Evolutionary conservation across 2,329 filamentous ascomycete species (phyloP), one percentile per base, ranked within the genome.

Genomic region (Pestalotiopsis sp.): DNA sequence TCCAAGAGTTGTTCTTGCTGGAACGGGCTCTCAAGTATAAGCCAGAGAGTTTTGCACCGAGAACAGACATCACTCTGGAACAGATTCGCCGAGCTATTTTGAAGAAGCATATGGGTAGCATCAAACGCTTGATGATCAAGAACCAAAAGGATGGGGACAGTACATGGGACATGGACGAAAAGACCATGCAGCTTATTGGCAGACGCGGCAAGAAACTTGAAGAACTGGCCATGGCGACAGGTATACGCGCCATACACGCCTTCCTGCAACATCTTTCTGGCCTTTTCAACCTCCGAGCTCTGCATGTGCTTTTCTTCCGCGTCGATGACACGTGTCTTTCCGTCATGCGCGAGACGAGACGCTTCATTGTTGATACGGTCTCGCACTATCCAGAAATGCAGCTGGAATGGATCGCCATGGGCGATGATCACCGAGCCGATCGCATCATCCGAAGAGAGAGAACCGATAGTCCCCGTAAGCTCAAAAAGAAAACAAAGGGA

Each of bases 1-100:
- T 91, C 1, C 81, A 85, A n/a, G 86, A 90, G 69, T 77, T 92
- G 1, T 87, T 88, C 70, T 75, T 92, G 71, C 76, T 90, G 35
- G 88, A 91, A 75, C 80, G 86, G 38, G 81, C 79, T 5, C 65
- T 74, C 20, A 86, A 86, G 71, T 79, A 84, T 66, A 84, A 85
- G 66, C 83, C 86, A 0, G 85, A 87, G 71, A 84, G 83, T 68
- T 84, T 88, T 64, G 83, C 85, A 1, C 80, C 83, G 5, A 84
- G 81, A 66, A 84, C 85, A 0, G 81, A 78, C 1, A 81, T 84
- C 1, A 83, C 79, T 0, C 87, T 89, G 9, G 83, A 86, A n/a
- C 83, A 89, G 65, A 91, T 92, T 66, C 83, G 87, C 3, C 82
- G 83, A 14, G 72, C 85, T 17, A 84, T 87, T 0, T 80, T 92